Percentiles rank a stretch among this genome's conserved stretches.
Evolutionary conservation across 257 asterid genomes (phyloP).

Genomic region (Petunia secreta): DNA sequence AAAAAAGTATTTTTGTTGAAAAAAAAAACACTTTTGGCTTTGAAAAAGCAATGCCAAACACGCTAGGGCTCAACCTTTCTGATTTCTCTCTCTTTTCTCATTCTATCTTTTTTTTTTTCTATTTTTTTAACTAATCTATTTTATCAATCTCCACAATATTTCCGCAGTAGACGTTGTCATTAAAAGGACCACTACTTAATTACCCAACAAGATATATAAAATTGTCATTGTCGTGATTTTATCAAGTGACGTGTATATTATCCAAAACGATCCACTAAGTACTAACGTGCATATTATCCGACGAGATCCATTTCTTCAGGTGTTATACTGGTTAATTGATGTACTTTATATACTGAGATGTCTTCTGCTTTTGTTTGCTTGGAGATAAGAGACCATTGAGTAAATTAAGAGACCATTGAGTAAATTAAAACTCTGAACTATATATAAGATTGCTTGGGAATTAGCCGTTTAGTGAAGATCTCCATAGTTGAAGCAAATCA

Average conservation of each 20-base stretch:
- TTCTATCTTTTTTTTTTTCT: background rate
- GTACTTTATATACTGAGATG: background rate
- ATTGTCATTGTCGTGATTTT: background rate
- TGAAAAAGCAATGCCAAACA: too few species aligned
- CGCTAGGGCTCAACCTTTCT: background rate
- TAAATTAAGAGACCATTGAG: background rate
- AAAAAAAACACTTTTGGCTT: too few species aligned
- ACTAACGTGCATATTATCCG: background rate
- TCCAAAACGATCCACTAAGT: background rate
- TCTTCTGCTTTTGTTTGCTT: background rate
- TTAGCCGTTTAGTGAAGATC: too few species aligned
- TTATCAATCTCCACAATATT: background rate
- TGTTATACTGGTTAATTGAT: background rate
- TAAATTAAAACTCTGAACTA: too few species aligned
- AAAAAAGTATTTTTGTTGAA: too few species aligned
- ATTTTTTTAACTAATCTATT: too few species aligned
- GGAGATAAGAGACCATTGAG: background rate
- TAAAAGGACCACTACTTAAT: background rate
- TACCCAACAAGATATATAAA: background rate
- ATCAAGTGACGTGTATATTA: background rate
- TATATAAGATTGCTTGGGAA: too few species aligned
- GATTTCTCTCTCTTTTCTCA: background rate
- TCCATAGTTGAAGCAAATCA: too few species aligned
- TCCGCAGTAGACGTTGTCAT: background rate
- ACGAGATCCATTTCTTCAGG: slow-evolving; percentile 24